Base-by-base conservation (phyloP, 768 basidiomycete species). In the Tephrocybe sp. region DNA sequence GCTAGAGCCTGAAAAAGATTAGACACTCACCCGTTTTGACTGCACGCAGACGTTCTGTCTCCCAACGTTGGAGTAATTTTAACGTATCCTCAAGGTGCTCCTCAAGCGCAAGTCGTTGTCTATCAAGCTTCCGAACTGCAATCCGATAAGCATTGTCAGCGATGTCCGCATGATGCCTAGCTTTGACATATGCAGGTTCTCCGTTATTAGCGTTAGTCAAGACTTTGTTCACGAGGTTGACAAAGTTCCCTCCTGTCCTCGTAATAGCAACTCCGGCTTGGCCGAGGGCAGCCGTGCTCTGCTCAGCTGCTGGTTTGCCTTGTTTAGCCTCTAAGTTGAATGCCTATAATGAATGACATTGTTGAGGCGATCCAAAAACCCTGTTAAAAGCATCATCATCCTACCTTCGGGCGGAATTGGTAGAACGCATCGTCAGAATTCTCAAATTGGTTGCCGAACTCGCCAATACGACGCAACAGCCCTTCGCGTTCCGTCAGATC, bases 51-150 rank as follows among this genome's bases (percentile, higher is more conserved):
- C 94, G 74, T 59, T 96, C 94, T 35, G 76, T 66, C 70, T 97
- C 94, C 89, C 90, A 93, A 49, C 77, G 76, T 65, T 96, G 93
- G 52, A 93, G 75, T 0, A 76, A 62, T 69, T 88, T 92, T 40
- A 96, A 71, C 1, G 82, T 84, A 49, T 91, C 87, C 63, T 96
- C 93, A 42, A 96, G 79, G 42, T 82, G 76, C 63, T 95, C 91
- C 67, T 97, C 94, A 36, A 96, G 77, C 0, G 77, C 83, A 20
- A 96, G 76, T n/a, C 94, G 74, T 61, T 91, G 90, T 48, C 88
- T 73, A 60, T 97, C 94, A 12, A 94, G 82, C 57, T 80, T 83
- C 47, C 89, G 79, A n/a, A 94, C 83, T 17, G 85, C 83, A 42
- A 86, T 73, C 20, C 89, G 85, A 65, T 95, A 97, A 14, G 78